phyloP scores from a whole-genome alignment of 768 basidiomycete species.

The Boletus rufocinnamomeus region DNA sequence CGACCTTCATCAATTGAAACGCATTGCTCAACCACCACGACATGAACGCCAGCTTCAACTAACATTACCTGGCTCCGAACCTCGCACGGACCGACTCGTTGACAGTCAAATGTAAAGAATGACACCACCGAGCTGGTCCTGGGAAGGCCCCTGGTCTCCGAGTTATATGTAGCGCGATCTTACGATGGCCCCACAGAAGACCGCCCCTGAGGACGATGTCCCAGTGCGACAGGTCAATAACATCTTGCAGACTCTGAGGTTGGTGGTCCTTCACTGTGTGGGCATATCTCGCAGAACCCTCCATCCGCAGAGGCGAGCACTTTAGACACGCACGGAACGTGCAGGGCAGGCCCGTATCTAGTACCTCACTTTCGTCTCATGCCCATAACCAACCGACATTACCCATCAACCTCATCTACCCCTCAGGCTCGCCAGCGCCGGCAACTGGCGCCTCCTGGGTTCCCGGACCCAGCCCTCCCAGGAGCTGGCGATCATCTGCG shows the following conservation, averaged over 20 bases:
- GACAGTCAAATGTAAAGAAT: conserved; percentile 6
- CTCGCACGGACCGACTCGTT: background rate
- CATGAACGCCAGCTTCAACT: background rate
- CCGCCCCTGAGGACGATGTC: conserved; percentile 1
- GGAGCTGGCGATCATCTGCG: conserved; percentile 52
- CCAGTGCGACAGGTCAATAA: conserved; percentile 31
- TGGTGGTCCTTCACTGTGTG: conserved; percentile 2
- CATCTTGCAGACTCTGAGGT: conserved; percentile 34
- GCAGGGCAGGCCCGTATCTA: conserved; percentile 28
- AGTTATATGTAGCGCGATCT: background rate
- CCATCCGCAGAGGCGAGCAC: conserved; percentile 60
- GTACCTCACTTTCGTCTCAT: conserved; percentile 21
- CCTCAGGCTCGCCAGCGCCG: conserved; percentile 12
- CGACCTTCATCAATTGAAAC: background rate
- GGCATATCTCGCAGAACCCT: background rate
- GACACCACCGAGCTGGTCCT: background rate
- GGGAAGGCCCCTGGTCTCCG: background rate
- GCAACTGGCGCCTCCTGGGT: conserved; percentile 21
- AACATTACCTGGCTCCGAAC: background rate
- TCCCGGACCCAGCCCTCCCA: conserved; percentile 56
- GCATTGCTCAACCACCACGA: background rate
- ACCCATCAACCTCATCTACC: conserved; percentile 43
- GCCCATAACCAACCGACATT: conserved; percentile 47
- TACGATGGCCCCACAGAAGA: conserved; percentile 17
- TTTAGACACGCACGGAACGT: conserved; percentile 66